Base-by-base conservation (phyloP, 164 flowering plant genomes). In the Aristolochia fimbriata region DNA sequence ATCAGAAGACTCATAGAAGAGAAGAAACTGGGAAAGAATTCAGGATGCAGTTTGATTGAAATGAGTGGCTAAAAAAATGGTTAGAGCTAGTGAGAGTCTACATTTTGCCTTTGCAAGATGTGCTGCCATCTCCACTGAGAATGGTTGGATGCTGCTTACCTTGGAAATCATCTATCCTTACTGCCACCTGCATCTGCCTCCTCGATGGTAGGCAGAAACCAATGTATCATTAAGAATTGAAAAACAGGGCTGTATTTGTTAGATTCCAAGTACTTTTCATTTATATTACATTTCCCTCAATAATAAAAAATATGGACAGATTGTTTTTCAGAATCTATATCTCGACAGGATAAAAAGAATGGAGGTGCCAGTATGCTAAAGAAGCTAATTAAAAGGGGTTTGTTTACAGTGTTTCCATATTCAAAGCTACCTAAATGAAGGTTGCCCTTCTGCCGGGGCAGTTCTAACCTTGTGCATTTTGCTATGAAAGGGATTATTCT, bases 241-340 rank as follows among this genome's bases (percentile, higher is more conserved):
- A 27, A 27, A 2, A 5, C 30, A 27, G 30, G 30, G 30, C 30
- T 27, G 30, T 27, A n/a, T n/a, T 5, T 27, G 30, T 2, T 27
- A 27, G 30, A 27, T 27, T 27, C 30, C 30, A 27, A 27, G 30
- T 27, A n/a, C n/a, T n/a, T n/a, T n/a, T n/a, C n/a, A n/a, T n/a
- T n/a, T 48, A 16, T 15, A 48, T 50, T 50, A 45, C 60, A 62
- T 51, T n/a, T 41, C 7, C 22, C 57, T 60, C n/a, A 13, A 49
- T 24, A 63, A 30, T 27, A 48, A 58, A 33, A 48, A 47, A 62
- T 77, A 74, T 71, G 56, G 62, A 71, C 74, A 71, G 56, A 58
- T 54, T 60, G 27, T 37, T 63, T 9, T 14, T 58, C 53, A 3
- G 59, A 13, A 22, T 45, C 21, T 15, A 7, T 57, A 48, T 64